Evolutionary conservation across 139 green algal species (phyloP).

Genomic region (Edaphochlamys debaryana): DNA sequence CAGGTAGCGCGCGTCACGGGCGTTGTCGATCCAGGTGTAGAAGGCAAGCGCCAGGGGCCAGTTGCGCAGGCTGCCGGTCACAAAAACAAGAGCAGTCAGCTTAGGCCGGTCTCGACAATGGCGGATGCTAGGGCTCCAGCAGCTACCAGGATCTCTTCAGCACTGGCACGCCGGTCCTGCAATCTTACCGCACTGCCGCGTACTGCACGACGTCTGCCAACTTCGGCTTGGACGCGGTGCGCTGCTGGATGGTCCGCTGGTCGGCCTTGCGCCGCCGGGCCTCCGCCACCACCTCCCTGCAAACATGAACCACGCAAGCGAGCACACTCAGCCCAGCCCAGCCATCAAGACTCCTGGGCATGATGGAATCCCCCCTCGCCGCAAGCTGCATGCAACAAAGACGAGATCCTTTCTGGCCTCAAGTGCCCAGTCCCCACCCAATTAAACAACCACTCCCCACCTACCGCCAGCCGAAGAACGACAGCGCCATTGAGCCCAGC

Average conservation of each 20-base stretch:
- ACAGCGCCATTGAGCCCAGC: slow-evolving; percentile 18
- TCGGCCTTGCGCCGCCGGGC: not conserved
- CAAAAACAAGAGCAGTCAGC: not conserved
- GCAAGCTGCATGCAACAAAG: no score
- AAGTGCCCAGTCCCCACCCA: not conserved
- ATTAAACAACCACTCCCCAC: slow-evolving; percentile 20
- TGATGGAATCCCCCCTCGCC: no score
- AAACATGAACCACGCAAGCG: not conserved
- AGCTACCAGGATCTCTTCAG: no score
- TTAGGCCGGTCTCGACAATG: no score
- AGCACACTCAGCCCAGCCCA: not conserved
- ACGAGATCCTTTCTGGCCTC: not conserved
- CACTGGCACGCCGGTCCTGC: no score
- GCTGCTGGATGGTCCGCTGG: not conserved
- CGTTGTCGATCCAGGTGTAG: slow-evolving; percentile 54
- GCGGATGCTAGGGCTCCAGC: no score
- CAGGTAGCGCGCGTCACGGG: slow-evolving; percentile 14
- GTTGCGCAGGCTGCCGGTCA: slow-evolving; percentile 13
- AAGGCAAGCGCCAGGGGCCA: slow-evolving; percentile 49
- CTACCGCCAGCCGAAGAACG: slow-evolving; percentile 55
- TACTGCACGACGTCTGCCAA: slow-evolving; percentile 16
- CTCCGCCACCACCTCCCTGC: slow-evolving; percentile 37
- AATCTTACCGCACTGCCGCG: not conserved
- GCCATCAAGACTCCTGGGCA: no score
- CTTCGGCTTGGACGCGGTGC: not conserved